Percentiles rank a stretch among this genome's conserved stretches.
phyloP scores from a whole-genome alignment of 1,139 yeast species.

The Saccharomyces hybrid region DNA sequence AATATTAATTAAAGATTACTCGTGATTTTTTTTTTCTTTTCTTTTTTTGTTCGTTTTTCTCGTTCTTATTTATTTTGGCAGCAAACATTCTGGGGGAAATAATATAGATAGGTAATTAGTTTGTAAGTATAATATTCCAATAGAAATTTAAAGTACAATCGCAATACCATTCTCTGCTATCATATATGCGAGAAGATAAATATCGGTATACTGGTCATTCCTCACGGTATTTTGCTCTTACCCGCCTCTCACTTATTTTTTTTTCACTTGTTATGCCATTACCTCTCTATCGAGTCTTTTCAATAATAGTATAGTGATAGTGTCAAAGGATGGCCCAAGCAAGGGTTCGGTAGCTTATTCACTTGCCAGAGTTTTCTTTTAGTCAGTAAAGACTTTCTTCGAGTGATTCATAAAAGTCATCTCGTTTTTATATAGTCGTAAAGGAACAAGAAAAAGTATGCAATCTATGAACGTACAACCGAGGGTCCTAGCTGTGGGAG shows the following conservation, averaged over 20 bases:
- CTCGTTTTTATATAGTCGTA: neutral
- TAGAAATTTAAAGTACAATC: neutral
- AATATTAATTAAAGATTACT: slow-evolving; percentile 2
- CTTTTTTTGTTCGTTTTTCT: neutral
- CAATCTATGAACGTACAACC: neutral
- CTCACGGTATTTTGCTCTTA: neutral
- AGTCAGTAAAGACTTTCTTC: neutral
- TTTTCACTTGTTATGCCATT: neutral
- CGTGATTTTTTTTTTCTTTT: slow-evolving; percentile 2
- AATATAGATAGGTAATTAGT: neutral
- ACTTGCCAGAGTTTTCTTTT: too few species aligned
- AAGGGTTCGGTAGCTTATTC: too few species aligned
- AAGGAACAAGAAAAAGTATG: neutral
- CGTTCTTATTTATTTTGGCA: neutral
- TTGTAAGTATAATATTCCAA: neutral
- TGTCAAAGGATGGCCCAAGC: too few species aligned
- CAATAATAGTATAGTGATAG: neutral
- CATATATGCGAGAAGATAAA: neutral
- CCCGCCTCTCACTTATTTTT: neutral
- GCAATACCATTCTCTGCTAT: neutral
- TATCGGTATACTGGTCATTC: neutral
- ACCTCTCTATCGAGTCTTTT: neutral
- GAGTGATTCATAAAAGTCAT: neutral
- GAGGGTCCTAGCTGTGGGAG: neutral
- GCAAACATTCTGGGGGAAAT: neutral